These are phyloP conservation scores for Zancudomyces culisetae DNA, from an alignment of 371 early-diverging fungal species.

Conservation along the genomic window DNA sequence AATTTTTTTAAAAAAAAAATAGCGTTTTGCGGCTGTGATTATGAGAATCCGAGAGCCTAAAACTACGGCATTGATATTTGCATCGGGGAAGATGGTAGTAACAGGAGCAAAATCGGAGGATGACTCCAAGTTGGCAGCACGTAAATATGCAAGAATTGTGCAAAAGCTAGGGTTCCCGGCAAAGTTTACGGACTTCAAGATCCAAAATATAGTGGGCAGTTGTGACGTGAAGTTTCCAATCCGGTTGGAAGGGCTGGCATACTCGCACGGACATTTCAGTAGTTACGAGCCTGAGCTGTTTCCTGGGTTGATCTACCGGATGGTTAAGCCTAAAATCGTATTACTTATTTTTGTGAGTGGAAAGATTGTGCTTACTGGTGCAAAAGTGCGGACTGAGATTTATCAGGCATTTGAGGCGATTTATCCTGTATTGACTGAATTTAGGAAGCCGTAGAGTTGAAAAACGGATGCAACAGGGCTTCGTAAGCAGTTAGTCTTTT, in stretches of 20 bases:
- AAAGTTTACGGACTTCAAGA: constrained; percentile 98
- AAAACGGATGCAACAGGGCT: constrained; percentile 80
- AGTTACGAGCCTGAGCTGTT: constrained; percentile 99
- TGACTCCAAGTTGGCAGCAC: constrained; percentile 89
- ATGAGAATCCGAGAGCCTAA: constrained; percentile 99
- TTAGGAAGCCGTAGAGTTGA: constrained; percentile 45
- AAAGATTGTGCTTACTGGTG: constrained; percentile 99
- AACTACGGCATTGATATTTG: constrained; percentile 99
- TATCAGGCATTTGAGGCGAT: constrained; percentile 99
- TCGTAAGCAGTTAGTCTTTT: constrained; percentile 79
- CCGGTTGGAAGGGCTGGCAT: constrained; percentile 97
- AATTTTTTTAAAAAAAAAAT: constrained; percentile 9
- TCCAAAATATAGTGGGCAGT: constrained; percentile 99
- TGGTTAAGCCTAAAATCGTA: constrained; percentile 99
- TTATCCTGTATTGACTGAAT: constrained; percentile 94
- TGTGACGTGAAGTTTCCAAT: constrained; percentile 99
- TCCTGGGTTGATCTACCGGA: constrained; percentile 99
- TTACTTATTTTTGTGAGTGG: constrained; percentile 99
- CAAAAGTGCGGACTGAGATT: constrained; percentile 98
- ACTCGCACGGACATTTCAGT: constrained; percentile 94
- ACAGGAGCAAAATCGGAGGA: constrained; percentile 96
- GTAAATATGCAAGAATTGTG: constrained; percentile 99
- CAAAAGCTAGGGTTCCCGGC: constrained; percentile 98
- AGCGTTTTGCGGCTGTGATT: constrained; percentile 99
- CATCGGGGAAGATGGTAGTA: constrained; percentile 99